Percentiles rank a stretch among this genome's conserved stretches.
Conservation (phyloP, 106 monocot species). For the Dendrobium nobile region DNA sequence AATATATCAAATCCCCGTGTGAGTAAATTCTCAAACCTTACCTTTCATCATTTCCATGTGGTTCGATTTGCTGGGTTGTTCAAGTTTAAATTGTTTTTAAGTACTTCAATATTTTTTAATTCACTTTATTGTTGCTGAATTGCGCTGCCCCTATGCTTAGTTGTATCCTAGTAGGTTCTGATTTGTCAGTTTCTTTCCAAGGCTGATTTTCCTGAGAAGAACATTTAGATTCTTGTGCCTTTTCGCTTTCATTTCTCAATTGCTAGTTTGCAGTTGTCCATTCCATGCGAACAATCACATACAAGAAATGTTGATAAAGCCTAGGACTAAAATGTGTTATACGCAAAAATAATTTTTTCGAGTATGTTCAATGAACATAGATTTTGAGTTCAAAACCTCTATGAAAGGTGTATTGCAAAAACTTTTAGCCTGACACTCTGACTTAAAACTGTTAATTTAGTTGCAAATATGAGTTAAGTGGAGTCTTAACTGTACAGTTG, state of each 20-base stretch:
- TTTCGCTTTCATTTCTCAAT: background rate
- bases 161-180: background rate
- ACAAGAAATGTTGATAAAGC: background rate
- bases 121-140: background rate
- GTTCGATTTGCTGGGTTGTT: background rate
- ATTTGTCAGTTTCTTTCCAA: background rate
- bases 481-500: too few species aligned
- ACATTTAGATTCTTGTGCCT: background rate
- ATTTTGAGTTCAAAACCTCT: background rate
- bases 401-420: background rate
- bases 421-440: background rate
- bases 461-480: too few species aligned
- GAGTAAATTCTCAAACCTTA: slow-evolving; percentile 20
- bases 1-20: slow-evolving; percentile 94
- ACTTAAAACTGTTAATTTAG: background rate
- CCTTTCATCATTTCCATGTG: background rate
- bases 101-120: background rate
- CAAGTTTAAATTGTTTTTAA: background rate
- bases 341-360: too few species aligned
- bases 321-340: too few species aligned
- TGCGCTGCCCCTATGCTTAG: background rate
- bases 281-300: background rate
- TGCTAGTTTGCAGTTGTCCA: background rate
- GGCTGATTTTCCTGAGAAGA: background rate
- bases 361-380: background rate